Evolutionary conservation across 768 basidiomycete species (phyloP), one percentile per base, ranked within the genome.

Genomic region (Asterophora parasitica): DNA sequence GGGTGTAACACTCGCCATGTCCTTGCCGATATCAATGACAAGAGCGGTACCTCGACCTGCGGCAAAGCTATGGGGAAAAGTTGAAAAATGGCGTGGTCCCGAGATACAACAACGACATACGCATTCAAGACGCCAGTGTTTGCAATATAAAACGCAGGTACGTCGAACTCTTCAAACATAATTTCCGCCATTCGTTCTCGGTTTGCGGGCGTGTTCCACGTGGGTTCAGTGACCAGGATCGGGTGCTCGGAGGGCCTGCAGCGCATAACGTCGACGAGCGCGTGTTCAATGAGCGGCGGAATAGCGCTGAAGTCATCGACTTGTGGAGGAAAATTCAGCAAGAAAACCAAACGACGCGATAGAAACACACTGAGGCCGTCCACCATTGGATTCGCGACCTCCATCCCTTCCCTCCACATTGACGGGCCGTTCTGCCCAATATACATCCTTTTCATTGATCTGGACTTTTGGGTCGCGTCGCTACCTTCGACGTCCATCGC

Each of bases 11-110:
- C 90, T 95, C 11, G 88, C 87, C 63, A 85, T 82, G 10, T 87
- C 79, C 53, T 92, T 85, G 4, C 96, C 96, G 39, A 98, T 79
- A 58, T 99, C 96, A 34, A 99, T 82, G 1, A 99, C 91, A 39
- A 98, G 75, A 2, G 96, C 94, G n/a, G 96, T 93, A 1, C 93
- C 94, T 62, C 92, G 94, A 23, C 96, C 96, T 44, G 94, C 88
- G 12, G 95, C 91, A 64, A 99, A 99, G 3, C 94, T 97, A 36
- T 4, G 34, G 34, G 42, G 36, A 37, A 37, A 20, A 20, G 19
- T 31, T 28, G 15, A 49, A 15, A 44, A 49, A 60, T 40, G 41
- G 33, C 30, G 9, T 12, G 13, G 19, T 19, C 6, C 26, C 1
- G 44, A 16, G 32, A 48, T 54, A 27, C 27, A 26, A 28, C 30